Percentiles rank a stretch among this genome's conserved stretches.
Conservation (phyloP, 352 stramenopile species). For the Pythium pectinolyticum region DNA sequence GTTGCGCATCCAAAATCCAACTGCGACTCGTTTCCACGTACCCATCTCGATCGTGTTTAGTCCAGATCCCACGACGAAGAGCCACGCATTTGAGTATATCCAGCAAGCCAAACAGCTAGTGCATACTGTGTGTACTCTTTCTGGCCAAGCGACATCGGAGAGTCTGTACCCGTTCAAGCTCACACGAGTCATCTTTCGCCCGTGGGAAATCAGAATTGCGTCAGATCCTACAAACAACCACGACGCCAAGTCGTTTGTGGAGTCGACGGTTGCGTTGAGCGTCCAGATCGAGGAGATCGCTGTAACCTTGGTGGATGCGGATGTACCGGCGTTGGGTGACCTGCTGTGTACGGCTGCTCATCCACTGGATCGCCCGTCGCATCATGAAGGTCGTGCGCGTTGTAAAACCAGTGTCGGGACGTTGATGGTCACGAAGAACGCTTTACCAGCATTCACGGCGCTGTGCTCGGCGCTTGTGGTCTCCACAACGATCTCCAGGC, state of each 20-base stretch:
- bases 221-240: background rate
- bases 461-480: constrained; percentile 4
- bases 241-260: background rate
- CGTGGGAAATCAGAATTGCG: constrained; percentile 2
- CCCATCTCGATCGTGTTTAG: constrained; percentile 14
- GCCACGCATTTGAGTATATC: background rate
- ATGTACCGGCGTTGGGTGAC: background rate
- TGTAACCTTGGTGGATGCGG: background rate
- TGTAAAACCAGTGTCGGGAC: background rate
- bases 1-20: background rate
- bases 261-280: background rate
- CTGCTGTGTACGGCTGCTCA: background rate
- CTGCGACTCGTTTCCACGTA: constrained; percentile 5
- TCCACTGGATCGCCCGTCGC: too few relatives aligned
- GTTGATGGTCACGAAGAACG: constrained; percentile 6
- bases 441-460: background rate
- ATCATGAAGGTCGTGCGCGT: background rate
- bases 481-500: background rate
- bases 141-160: too few relatives aligned
- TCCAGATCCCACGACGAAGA: background rate
- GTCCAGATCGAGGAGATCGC: constrained; percentile 3
- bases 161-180: constrained; percentile 10
- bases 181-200: constrained; percentile 5
- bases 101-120: background rate
- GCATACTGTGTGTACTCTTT: background rate